phyloP scores from a whole-genome alignment of 331 rosid genomes.

The Quercus tomentella region DNA sequence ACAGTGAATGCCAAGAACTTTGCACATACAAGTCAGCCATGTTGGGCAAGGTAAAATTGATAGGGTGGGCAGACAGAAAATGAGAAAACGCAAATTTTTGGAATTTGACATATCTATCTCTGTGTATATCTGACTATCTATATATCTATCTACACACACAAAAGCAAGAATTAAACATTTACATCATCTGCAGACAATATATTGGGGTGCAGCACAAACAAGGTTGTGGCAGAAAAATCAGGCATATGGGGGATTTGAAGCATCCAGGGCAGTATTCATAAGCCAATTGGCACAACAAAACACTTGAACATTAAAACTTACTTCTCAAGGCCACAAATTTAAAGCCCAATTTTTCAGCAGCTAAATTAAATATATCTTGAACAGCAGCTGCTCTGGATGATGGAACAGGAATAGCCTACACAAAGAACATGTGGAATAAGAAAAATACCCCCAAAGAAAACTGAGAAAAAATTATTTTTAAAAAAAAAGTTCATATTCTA shows the following conservation, averaged over 20 bases:
- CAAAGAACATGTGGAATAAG: conserved; percentile 16
- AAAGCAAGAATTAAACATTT: neutral
- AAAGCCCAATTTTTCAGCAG: conserved; percentile 82
- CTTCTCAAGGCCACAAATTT: conserved; percentile 53
- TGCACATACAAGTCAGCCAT: no score
- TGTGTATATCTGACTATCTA: no score
- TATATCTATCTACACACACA: neutral
- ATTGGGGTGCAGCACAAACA: conserved; percentile 14
- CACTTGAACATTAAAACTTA: conserved; percentile 32
- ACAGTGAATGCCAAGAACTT: conserved; percentile 11
- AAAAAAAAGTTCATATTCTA: neutral
- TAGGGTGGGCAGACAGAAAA: no score
- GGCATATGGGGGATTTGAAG: conserved; percentile 4
- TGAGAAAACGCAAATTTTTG: no score
- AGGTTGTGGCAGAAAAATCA: neutral
- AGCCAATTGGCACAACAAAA: conserved; percentile 7
- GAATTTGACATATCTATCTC: no score
- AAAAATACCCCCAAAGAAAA: conserved; percentile 9
- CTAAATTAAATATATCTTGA: conserved; percentile 74
- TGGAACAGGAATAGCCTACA: conserved; percentile 82
- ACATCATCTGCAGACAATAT: neutral
- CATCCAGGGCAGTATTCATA: conserved; percentile 9
- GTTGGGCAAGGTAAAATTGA: no score
- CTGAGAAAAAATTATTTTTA: neutral
- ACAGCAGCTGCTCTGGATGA: conserved; percentile 60